Evolutionary conservation across 331 rosid species (phyloP), one percentile per base, ranked within the genome.

Genomic region (Malus hybrid): DNA sequence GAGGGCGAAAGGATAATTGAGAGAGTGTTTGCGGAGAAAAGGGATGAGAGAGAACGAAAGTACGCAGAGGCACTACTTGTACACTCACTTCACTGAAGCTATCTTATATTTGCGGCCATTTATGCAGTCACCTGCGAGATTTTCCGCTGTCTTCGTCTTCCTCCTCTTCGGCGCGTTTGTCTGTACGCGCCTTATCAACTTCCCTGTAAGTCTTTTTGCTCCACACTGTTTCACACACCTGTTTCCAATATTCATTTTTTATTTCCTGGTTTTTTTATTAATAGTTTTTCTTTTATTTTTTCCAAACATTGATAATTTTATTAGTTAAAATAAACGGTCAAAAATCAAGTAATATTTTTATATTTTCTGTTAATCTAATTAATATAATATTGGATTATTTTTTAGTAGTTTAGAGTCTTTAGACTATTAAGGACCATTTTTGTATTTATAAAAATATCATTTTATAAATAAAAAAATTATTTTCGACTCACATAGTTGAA

Each of bases 141-240:
- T 80, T 42, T 33, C 80, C 15, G 82, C 69, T 5, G 2, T 87
- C 14, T 71, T 80, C 31, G 31, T 80, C 78, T 3, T 86, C 69
- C 76, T 93, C 73, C 83, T 91, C 75, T 73, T 72, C 87, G 91
- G 93, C 80, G 89, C 87, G 85, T 88, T 87, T 55, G 44, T 80
- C 12, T 79, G 73, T 88, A 70, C 89, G 82, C 90, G 80, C 82
- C 52, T 80, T 52, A 82, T 84, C 65, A 66, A 80, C 77, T 52
- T 77, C 39, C 55, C 78, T 19, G 97, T 93, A 82, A 85, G 98
- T 82, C 1, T 3, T 19, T 10, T n/a, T 5, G 1, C 19, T 3
- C 7, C 13, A 3, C 13, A 18, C 24, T 29, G 7, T 14, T 0
- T 1, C 5, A 22, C 18, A 60, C 31, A 2, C 9, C 61, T 7